These are phyloP conservation scores for Tylopilus subfusipes DNA, from an alignment of 768 basidiomycete species.

Conservation along the genomic window DNA sequence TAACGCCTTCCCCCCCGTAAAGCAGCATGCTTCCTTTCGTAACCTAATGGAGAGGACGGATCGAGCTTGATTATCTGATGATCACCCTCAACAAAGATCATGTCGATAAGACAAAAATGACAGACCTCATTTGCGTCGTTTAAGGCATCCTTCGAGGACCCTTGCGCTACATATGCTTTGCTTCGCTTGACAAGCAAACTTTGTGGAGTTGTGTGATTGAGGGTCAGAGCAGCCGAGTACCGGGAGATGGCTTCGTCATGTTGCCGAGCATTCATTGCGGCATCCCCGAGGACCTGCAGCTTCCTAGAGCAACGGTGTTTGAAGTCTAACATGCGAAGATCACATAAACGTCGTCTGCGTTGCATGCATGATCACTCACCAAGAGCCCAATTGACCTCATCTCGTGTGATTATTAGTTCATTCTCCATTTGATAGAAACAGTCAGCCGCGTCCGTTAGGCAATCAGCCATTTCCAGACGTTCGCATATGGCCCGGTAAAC, in stretches of 20 bases:
- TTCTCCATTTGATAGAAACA: not conserved
- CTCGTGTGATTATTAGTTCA: not conserved
- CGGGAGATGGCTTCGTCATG: not conserved
- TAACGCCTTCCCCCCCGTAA: not conserved
- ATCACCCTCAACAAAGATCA: not conserved
- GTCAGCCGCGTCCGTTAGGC: not conserved
- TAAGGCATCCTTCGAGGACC: not conserved
- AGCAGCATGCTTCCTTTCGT: not conserved
- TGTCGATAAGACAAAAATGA: not conserved
- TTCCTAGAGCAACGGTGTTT: not conserved
- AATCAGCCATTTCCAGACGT: not conserved
- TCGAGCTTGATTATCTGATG: not conserved
- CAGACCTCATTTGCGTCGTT: slow-evolving; percentile 2
- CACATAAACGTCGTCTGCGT: not conserved
- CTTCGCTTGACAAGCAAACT: slow-evolving; percentile 5
- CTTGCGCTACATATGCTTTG: not conserved
- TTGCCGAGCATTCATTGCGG: not conserved
- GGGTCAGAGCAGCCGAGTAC: slow-evolving; percentile 1
- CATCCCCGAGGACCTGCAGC: not conserved
- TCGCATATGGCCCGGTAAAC: not conserved
- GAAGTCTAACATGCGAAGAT: not conserved
- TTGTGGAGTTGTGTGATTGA: not conserved
- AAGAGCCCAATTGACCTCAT: not conserved
- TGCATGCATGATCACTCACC: not conserved
- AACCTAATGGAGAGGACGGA: not conserved